A percentile compares a stretch with the other conserved stretches of the same genome.
These are phyloP conservation scores for Candida silvicultrix DNA, from an alignment of 805 yeast species.

Conservation along the genomic window DNA sequence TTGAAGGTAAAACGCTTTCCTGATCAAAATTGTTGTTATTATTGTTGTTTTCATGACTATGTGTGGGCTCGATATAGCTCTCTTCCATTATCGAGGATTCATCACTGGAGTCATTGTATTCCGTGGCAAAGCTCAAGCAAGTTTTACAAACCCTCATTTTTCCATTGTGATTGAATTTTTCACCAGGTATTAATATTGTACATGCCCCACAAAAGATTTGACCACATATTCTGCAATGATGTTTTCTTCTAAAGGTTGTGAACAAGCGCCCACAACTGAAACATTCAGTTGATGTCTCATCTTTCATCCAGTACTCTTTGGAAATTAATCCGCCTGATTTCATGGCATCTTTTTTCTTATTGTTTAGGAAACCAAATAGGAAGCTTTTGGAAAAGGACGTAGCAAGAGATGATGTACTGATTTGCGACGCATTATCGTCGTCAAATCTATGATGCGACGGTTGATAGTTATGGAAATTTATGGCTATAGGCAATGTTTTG, in stretches of 20 bases:
- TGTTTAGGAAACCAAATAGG: conserved; percentile 33
- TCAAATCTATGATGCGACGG: conserved; percentile 21
- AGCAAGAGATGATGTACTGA: conserved; percentile 35
- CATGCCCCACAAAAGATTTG: conserved; percentile 88
- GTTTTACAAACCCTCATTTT: conserved; percentile 72
- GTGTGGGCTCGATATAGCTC: conserved; percentile 17
- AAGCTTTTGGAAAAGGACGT: conserved; percentile 36
- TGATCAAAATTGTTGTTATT: conserved; percentile 14
- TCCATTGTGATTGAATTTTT: conserved; percentile 56
- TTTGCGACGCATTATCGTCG: conserved; percentile 27
- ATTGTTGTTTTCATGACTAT: conserved; percentile 13
- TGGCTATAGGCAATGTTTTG: conserved; percentile 14
- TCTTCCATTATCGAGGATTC: conserved; percentile 41
- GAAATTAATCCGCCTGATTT: conserved; percentile 25
- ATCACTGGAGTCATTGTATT: conserved; percentile 71
- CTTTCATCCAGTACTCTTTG: conserved; percentile 93
- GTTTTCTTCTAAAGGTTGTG: conserved; percentile 82
- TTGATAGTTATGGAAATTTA: conserved; percentile 8
- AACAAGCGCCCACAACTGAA: conserved; percentile 75
- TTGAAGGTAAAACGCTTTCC: conserved; percentile 8
- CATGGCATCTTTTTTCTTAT: conserved; percentile 19
- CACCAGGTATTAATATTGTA: conserved; percentile 65
- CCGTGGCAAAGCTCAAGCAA: conserved; percentile 56
- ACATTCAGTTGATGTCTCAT: conserved; percentile 85
- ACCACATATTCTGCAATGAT: conserved; percentile 94